Base-by-base conservation (phyloP, 192 early-diverging fungal species). In the Coemansia erecta region DNA sequence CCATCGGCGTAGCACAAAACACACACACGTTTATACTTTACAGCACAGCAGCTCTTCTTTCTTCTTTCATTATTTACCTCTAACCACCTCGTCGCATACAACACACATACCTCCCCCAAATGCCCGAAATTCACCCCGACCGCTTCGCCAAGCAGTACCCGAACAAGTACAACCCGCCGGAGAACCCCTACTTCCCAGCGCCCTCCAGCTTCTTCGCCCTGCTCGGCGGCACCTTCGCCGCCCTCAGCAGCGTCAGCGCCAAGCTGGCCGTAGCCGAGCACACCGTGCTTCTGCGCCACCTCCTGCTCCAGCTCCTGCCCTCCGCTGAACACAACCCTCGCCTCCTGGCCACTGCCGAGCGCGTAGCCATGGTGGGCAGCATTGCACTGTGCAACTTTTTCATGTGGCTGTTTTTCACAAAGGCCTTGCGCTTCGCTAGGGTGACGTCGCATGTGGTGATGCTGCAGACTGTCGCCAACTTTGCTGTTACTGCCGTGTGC, bases 341-440 rank as follows among this genome's bases (percentile, higher is more conserved):
- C 28, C 39, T 41, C 19, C 61, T 63, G 45, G 63, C 51, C 19
- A 19, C 58, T 28, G 13, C 58, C 17, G 40, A 65, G 23, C 82
- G 89, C 22, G 56, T 59, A 11, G 47, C 70, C 10, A 86, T 85
- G 55, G 77, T 90, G 54, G 70, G 53, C 3, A 64, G 83, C 43
- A 85, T 90, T n/a, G 82, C 87, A 23, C 69, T 73, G 13, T 87
- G 85, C 45, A 94, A 94, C 60, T 83, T 87, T 4, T 54, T 85
- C 52, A 96, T 96, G 94, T 96, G 94, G 94, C 85, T 85, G 3
- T 72, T 85, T 3, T 93, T 94, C 58, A 92, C 94, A 43, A 90
- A 90, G 54, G 91, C 92, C 6, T 77, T 96, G 28, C 86, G 83
- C 50, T 77, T 76, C 40, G 86, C 92, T 17, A 72, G 83, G 35